Base-by-base conservation (phyloP, 352 stramenopile genomes). In the Lagenidium sp. region DNA sequence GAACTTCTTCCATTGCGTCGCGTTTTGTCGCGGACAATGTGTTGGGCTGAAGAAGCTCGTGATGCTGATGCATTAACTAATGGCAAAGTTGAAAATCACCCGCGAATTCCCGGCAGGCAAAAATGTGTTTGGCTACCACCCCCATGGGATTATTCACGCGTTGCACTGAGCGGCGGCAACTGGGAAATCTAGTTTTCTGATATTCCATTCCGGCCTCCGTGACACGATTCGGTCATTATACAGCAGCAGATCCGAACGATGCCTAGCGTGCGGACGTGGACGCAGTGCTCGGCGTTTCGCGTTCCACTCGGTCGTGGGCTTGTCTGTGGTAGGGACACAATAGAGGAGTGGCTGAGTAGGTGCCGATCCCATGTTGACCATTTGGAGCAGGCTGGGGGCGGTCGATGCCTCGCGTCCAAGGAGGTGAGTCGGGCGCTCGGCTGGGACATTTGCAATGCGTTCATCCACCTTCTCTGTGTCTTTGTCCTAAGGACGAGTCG, bases 351-450 rank as follows among this genome's bases (percentile, higher is more conserved):
- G n/a, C n/a, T n/a, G n/a, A n/a, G n/a, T n/a, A n/a, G n/a, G n/a
- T n/a, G n/a, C n/a, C n/a, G n/a, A n/a, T n/a, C n/a, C n/a, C n/a
- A n/a, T n/a, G n/a, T n/a, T n/a, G n/a, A n/a, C n/a, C n/a, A n/a
- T n/a, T n/a, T n/a, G n/a, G n/a, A 2, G 8, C 38, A 68, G 59
- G 61, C 65, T 90, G 16, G 72, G 71, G 10, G 69, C 61, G 12
- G 78, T 90, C n/a, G 74, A 90, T 26, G 78, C 78, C 3, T 85
- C 69, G 10, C 72, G 72, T 84, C 72, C 4, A 90, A 85, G 36
- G 65, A 64, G 45, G 56, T 65, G 25, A 15, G 38, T 50, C 8
- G 34, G n/a, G n/a, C n/a, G n/a, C n/a, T n/a, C n/a, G n/a, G n/a
- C n/a, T n/a, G n/a, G n/a, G n/a, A n/a, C n/a, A n/a, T n/a, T n/a